Percentiles rank a stretch among this genome's conserved stretches.
phyloP scores from a whole-genome alignment of 352 stramenopile species.

The Saprolegnia diclina region DNA sequence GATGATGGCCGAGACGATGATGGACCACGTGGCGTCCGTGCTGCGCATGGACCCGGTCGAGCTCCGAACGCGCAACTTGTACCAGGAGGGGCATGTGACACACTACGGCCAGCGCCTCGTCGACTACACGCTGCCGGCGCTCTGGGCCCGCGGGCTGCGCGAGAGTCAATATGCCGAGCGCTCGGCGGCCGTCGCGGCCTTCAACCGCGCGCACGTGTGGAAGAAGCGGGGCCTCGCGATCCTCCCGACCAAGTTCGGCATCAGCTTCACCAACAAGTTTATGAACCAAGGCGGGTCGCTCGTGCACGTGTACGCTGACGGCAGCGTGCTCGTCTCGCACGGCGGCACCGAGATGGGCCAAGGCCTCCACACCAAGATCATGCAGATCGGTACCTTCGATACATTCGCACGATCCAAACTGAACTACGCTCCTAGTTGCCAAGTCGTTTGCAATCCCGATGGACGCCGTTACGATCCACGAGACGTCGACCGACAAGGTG shows the following conservation, averaged over 20 bases:
- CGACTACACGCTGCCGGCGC: slow-evolving; percentile 85
- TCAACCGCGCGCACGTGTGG: slow-evolving; percentile 88
- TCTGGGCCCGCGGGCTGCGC: slow-evolving; percentile 72
- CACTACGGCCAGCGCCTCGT: slow-evolving; percentile 91
- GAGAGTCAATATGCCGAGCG: slow-evolving; percentile 70
- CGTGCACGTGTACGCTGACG: slow-evolving; percentile 94
- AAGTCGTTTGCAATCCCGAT: slow-evolving; percentile 89
- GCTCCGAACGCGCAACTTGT: slow-evolving; percentile 90
- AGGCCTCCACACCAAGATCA: slow-evolving; percentile 95
- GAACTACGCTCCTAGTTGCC: slow-evolving; percentile 62
- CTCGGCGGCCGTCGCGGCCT: slow-evolving; percentile 60
- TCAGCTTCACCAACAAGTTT: slow-evolving; percentile 95
- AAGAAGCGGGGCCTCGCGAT: slow-evolving; percentile 88
- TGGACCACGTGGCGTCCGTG: slow-evolving; percentile 91
- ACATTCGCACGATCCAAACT: slow-evolving; percentile 31
- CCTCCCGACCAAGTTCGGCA: slow-evolving; percentile 91
- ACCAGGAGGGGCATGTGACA: slow-evolving; percentile 80
- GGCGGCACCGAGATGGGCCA: slow-evolving; percentile 98
- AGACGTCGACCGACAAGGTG: slow-evolving; percentile 93
- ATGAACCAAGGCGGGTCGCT: slow-evolving; percentile 96
- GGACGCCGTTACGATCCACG: slow-evolving; percentile 90
- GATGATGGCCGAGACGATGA: slow-evolving; percentile 89
- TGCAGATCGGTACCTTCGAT: slow-evolving; percentile 44
- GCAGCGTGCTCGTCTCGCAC: slow-evolving; percentile 92
- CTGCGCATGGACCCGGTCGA: slow-evolving; percentile 64